Evolutionary conservation across 805 yeast genomes (phyloP), one percentile per base, ranked within the genome.

Genomic region (Hanseniaspora hatyaiensis): DNA sequence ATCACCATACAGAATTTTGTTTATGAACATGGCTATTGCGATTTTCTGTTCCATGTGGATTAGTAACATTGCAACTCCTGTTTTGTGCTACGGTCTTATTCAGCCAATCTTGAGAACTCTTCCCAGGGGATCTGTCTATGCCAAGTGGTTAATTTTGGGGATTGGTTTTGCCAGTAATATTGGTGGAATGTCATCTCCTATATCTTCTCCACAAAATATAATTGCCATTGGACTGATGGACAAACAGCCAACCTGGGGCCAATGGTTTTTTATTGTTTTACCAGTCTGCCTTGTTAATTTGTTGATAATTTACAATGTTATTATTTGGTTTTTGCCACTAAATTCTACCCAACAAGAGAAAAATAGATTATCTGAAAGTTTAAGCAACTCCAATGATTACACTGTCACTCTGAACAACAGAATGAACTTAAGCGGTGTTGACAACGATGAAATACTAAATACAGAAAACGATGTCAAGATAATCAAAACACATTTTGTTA

Each of bases 111-210:
- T 89, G 54, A 73, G 95, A 57, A 84, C 94, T 0, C 66, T 88
- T 36, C 94, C 95, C 18, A 77, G 82, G 41, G 77, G 77, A 11
- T 80, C 88, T 19, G 72, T 77, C 3, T 85, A 86, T 57, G 83
- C 84, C 6, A 81, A 84, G 59, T 86, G 95, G 1, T 69, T 89
- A 55, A 82, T 89, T 43, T 65, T 89, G 39, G 97, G 96, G 37
- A 82, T 89, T 55, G 97, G 97, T 0, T 67, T 89, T 49, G 94
- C 97, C 1, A 82, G 95, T 6, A 86, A 89, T 60, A 69, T 89
- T 40, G 97, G 95, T 19, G 98, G 98, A 54, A 89, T 88, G 94
- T 82, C 95, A 0, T 85, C 95, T 3, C 98, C 98, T 6, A 89
- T 89, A 58, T 88, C 96, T 1, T 85, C 96, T 2, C 98, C 98